Evolutionary conservation across 2,329 filamentous ascomycete species (phyloP).

Genomic region (Capronia epimyces): DNA sequence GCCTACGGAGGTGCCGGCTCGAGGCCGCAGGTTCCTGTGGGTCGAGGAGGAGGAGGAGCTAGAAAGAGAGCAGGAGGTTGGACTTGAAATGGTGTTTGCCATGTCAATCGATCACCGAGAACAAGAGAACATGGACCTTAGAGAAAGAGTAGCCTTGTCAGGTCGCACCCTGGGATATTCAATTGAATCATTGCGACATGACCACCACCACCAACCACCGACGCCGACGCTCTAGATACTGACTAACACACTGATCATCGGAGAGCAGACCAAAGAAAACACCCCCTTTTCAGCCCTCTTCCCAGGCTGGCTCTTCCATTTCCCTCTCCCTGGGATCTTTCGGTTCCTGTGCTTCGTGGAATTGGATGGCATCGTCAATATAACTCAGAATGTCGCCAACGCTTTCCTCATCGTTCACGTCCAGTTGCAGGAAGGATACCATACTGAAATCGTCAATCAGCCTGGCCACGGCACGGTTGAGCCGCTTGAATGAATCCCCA

Average conservation of each 20-base stretch:
- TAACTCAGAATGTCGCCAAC: constrained; percentile 78
- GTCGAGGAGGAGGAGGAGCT: neutral
- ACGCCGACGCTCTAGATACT: constrained; percentile 24
- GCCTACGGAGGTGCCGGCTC: constrained; percentile 14
- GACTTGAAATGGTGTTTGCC: constrained; percentile 13
- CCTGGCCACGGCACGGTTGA: constrained; percentile 83
- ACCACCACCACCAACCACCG: constrained; percentile 12
- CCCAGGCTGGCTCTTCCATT: constrained; percentile 50
- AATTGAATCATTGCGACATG: neutral
- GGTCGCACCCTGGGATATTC: neutral
- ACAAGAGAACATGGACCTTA: too few relatives aligned
- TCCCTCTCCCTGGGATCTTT: constrained; percentile 66
- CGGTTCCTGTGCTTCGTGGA: constrained; percentile 87
- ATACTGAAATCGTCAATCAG: constrained; percentile 97
- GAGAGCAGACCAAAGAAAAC: too few relatives aligned
- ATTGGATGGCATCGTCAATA: constrained; percentile 92
- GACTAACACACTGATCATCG: too few relatives aligned
- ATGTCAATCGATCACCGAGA: too few relatives aligned
- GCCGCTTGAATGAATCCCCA: constrained; percentile 70
- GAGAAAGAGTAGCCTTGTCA: too few relatives aligned
- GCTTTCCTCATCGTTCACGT: constrained; percentile 88
- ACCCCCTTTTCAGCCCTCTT: constrained; percentile 33
- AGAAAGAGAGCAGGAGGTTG: constrained; percentile 11
- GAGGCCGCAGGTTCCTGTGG: constrained; percentile 19
- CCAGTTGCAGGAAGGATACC: constrained; percentile 88